Evolutionary conservation across 2,329 filamentous ascomycete species (phyloP).

Genomic region (Venturia pyrina): DNA sequence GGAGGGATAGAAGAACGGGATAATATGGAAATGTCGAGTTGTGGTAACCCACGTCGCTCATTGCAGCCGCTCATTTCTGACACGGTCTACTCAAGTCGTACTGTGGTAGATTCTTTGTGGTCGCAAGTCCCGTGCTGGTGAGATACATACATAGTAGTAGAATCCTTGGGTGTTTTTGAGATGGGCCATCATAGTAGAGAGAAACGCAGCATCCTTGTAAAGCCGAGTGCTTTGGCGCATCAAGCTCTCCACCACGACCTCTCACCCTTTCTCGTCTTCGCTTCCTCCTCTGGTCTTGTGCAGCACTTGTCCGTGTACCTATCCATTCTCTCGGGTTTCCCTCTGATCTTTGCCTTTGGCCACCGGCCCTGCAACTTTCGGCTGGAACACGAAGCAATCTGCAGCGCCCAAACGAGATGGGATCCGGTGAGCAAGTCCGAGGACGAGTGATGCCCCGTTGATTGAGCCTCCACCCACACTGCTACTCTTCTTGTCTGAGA

Average conservation of each 20-base stretch:
- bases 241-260: background rate
- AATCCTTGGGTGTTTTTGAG: background rate
- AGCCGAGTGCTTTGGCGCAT: background rate
- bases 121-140: too few species aligned
- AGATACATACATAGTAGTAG: too few species aligned
- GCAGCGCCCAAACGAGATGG: background rate
- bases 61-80: too few species aligned
- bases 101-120: too few species aligned
- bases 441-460: background rate
- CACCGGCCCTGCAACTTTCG: background rate
- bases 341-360: background rate
- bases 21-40: too few species aligned
- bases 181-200: background rate
- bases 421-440: background rate
- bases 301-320: background rate
- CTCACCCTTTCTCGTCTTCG: background rate
- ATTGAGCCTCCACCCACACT: background rate
- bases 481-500: background rate
- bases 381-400: background rate
- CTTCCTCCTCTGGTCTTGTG: constrained; percentile 1
- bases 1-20: too few species aligned
- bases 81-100: too few species aligned
- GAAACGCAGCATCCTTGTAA: background rate
- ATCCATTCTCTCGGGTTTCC: background rate
- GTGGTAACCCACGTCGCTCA: too few species aligned